Evolutionary conservation across 345 rosid genomes (phyloP).

Genomic region (Gossypium turneri): DNA sequence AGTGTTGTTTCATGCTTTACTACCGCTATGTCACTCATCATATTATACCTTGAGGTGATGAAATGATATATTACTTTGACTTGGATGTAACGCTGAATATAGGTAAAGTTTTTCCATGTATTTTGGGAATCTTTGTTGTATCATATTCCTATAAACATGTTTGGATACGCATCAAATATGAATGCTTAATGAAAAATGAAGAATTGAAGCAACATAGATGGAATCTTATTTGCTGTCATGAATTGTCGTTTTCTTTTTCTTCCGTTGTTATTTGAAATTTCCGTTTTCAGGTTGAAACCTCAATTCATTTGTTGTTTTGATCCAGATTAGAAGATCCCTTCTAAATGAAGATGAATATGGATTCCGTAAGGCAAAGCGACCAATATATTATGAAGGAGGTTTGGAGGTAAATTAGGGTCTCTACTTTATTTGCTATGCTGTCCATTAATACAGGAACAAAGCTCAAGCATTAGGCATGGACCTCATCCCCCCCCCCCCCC

Average conservation of each 20-base stretch:
- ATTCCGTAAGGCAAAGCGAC: slow-evolving; percentile 62
- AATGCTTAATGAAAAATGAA: not conserved
- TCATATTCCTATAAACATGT: not conserved
- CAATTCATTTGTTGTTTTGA: not conserved
- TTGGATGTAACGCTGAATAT: not conserved
- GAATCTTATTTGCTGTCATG: not conserved
- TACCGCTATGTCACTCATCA: not conserved
- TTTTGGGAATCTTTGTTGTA: not conserved
- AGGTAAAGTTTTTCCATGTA: not conserved
- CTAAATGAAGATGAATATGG: slow-evolving; percentile 85
- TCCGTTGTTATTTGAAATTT: not conserved
- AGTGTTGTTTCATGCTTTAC: not conserved
- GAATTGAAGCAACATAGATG: not conserved
- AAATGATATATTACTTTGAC: not conserved
- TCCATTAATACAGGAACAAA: too few species aligned
- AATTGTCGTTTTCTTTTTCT: not conserved
- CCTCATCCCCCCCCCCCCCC: too few species aligned
- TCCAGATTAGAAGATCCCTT: slow-evolving; percentile 73
- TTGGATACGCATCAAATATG: not conserved
- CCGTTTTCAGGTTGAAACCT: not conserved
- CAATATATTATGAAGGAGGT: slow-evolving; percentile 78
- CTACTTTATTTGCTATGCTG: not conserved
- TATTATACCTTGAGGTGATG: slow-evolving; percentile 1
- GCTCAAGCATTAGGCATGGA: too few species aligned
- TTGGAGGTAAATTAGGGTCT: slow-evolving; percentile 49